These are phyloP conservation scores for Auriscalpium microsporum DNA, from an alignment of 768 basidiomycete species.

Conservation along the genomic window DNA sequence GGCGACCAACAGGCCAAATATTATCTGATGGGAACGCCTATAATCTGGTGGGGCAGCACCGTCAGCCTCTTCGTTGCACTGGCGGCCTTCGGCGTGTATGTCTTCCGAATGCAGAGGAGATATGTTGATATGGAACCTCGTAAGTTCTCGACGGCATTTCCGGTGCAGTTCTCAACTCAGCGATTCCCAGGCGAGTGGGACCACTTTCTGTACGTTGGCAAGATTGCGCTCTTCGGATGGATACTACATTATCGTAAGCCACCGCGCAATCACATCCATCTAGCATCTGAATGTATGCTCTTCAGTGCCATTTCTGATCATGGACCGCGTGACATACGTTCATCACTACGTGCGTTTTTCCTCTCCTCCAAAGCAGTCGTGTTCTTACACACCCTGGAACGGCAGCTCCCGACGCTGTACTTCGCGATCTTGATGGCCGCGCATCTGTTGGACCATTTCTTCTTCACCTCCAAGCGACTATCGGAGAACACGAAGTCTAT, in stretches of 20 bases:
- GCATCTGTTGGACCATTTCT: conserved; percentile 86
- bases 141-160: conserved; percentile 28
- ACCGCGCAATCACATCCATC: not conserved
- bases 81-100: conserved; percentile 51
- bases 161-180: not conserved
- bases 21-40: conserved; percentile 86
- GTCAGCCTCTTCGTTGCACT: conserved; percentile 53
- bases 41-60: conserved; percentile 85
- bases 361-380: not conserved
- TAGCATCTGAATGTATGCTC: conserved; percentile 4
- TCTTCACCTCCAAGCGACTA: conserved; percentile 70
- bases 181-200: conserved; percentile 75
- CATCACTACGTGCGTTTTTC: conserved; percentile 80
- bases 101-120: conserved; percentile 79
- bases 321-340: conserved; percentile 94
- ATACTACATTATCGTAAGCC: conserved; percentile 76
- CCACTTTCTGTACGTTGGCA: conserved; percentile 86
- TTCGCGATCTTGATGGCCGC: conserved; percentile 90
- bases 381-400: not conserved
- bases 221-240: conserved; percentile 91
- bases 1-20: conserved; percentile 81
- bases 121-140: conserved; percentile 87
- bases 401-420: conserved; percentile 88
- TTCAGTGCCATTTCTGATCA: conserved; percentile 90
- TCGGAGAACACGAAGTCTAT: conserved; percentile 59